A percentile compares a stretch with the other conserved stretches of the same genome.
Evolutionary conservation across 768 basidiomycete species (phyloP).

Genomic region (Tulasnella sp.): DNA sequence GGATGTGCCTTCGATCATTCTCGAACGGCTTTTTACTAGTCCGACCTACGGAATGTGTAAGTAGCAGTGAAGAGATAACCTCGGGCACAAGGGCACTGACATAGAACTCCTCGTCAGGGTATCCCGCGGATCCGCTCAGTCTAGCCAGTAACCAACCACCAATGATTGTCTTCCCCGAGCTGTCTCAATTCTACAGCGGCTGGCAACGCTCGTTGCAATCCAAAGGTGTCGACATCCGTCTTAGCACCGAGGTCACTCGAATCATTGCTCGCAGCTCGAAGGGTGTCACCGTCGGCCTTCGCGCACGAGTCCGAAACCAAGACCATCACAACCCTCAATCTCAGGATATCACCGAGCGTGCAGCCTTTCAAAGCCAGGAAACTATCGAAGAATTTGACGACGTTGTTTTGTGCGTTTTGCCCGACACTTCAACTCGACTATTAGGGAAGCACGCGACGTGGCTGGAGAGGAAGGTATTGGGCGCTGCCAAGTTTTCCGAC

Average conservation of each 20-base stretch:
- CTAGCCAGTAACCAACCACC: conserved; percentile 33
- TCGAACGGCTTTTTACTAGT: conserved; percentile 25
- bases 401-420: conserved; percentile 40
- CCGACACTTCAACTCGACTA: conserved; percentile 39
- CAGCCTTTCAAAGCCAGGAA: conserved; percentile 28
- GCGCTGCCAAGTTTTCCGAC: conserved; percentile 37
- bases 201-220: conserved; percentile 29
- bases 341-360: conserved; percentile 30
- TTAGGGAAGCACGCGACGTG: conserved; percentile 36
- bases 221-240: conserved; percentile 6
- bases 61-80: background rate
- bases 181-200: conserved; percentile 30
- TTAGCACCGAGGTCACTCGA: conserved; percentile 7
- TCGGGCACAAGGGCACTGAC: background rate
- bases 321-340: conserved; percentile 23
- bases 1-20: conserved; percentile 32
- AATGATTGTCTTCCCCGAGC: conserved; percentile 35
- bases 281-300: conserved; percentile 5
- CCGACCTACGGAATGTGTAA: conserved; percentile 10
- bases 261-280: background rate
- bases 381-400: conserved; percentile 37
- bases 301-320: background rate
- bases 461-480: conserved; percentile 38
- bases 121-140: conserved; percentile 27
- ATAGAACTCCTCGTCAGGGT: conserved; percentile 27